Percentiles rank a stretch among this genome's conserved stretches.
phyloP scores from a whole-genome alignment of 805 yeast species.

The Myxozyma melibiosi region DNA sequence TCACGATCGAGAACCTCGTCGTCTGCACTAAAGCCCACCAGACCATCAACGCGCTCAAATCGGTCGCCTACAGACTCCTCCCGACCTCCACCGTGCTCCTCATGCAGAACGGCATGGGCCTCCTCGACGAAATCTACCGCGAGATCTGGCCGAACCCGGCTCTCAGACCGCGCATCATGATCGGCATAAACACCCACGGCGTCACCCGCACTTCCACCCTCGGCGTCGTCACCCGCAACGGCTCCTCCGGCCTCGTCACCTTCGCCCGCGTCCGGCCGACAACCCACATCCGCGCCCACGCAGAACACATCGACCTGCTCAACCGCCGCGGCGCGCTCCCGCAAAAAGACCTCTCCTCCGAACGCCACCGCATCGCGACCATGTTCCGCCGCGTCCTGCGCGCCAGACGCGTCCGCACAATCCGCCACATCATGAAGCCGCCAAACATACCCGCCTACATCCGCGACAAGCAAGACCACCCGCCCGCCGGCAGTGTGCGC shows the following conservation, averaged over 20 bases:
- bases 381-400: too few species aligned
- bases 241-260: constrained; percentile 63
- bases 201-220: constrained; percentile 39
- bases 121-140: constrained; percentile 51
- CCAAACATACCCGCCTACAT: too few species aligned
- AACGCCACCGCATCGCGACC: too few species aligned
- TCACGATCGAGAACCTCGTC: constrained; percentile 57
- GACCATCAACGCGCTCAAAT: constrained; percentile 55
- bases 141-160: constrained; percentile 56
- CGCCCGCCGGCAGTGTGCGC: too few species aligned
- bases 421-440: too few species aligned
- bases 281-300: too few species aligned
- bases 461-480: too few species aligned
- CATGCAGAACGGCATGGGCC: constrained; percentile 88
- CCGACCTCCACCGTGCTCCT: constrained; percentile 46
- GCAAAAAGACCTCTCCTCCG: too few species aligned
- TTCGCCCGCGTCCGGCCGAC: constrained; percentile 60
- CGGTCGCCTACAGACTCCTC: constrained; percentile 2
- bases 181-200: constrained; percentile 85
- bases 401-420: too few species aligned
- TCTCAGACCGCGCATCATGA: constrained; percentile 60
- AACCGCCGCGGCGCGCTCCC: too few species aligned
- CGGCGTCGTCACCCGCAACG: constrained; percentile 67
- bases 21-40: constrained; percentile 81
- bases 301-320: too few species aligned